phyloP scores from a whole-genome alignment of 2,329 filamentous ascomycete species.

The Aureobasidium sp. region DNA sequence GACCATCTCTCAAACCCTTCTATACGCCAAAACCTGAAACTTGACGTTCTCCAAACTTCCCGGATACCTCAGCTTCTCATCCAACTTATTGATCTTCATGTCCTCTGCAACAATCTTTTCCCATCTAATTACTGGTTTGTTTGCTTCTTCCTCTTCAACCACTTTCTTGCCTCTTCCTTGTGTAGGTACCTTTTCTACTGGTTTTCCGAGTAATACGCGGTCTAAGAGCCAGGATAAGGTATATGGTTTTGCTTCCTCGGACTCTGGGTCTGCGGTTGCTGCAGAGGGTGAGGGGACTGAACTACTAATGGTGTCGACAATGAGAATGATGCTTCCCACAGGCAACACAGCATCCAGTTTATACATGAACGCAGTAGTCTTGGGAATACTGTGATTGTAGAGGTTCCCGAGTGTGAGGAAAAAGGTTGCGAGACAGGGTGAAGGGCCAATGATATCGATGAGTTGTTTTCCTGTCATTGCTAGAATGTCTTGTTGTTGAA shows the following conservation, averaged over 20 bases:
- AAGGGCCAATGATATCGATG: not conserved
- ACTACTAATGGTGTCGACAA: not conserved
- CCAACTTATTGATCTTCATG: not conserved
- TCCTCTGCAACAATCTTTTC: not conserved
- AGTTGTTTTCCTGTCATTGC: no score
- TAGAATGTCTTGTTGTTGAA: not conserved
- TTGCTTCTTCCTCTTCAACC: not conserved
- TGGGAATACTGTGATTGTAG: not conserved
- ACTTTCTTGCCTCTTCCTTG: not conserved
- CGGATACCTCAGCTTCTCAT: constrained; percentile 1
- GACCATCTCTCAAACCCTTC: not conserved
- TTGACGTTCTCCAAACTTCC: constrained; percentile 1
- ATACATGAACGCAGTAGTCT: not conserved
- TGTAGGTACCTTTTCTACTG: not conserved
- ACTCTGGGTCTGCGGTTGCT: not conserved
- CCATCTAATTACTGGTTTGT: not conserved
- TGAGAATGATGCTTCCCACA: not conserved
- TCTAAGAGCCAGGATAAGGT: not conserved
- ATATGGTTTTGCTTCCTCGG: not conserved
- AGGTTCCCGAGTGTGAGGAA: not conserved
- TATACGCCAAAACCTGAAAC: not conserved
- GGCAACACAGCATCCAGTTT: not conserved
- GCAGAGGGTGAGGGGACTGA: not conserved
- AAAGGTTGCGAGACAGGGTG: not conserved
- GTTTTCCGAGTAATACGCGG: not conserved